phyloP scores from a whole-genome alignment of 2,329 filamentous ascomycete species.

The Microthyrium microscopicum region DNA sequence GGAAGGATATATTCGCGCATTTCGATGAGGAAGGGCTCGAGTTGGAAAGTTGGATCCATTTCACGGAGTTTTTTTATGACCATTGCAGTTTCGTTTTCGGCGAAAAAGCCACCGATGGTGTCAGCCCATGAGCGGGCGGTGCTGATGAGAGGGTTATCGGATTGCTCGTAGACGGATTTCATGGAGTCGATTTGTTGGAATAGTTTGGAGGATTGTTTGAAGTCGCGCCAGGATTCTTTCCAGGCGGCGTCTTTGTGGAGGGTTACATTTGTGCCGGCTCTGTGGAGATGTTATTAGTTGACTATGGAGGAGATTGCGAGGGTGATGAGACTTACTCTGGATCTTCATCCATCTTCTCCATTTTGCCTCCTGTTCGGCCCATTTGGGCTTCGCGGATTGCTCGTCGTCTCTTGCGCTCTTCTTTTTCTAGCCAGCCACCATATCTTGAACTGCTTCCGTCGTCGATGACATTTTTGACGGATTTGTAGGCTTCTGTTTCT shows the following conservation, averaged over 20 bases:
- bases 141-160: slow-evolving; percentile 86
- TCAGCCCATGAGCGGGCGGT: slow-evolving; percentile 92
- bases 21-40: slow-evolving; percentile 87
- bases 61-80: slow-evolving; percentile 96
- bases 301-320: slow-evolving; percentile 9
- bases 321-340: slow-evolving; percentile 52
- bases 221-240: slow-evolving; percentile 97
- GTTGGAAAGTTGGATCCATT: slow-evolving; percentile 88
- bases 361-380: slow-evolving; percentile 30
- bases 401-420: slow-evolving; percentile 69
- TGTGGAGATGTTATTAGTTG: slow-evolving; percentile 24
- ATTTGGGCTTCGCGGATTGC: slow-evolving; percentile 51
- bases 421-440: slow-evolving; percentile 92
- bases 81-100: slow-evolving; percentile 92
- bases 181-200: slow-evolving; percentile 79
- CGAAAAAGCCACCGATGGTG: slow-evolving; percentile 85
- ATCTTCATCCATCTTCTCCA: slow-evolving; percentile 51
- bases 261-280: slow-evolving; percentile 85
- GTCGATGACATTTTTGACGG: slow-evolving; percentile 86
- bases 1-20: slow-evolving; percentile 96
- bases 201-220: slow-evolving; percentile 75
- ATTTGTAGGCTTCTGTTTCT: slow-evolving; percentile 86
- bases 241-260: slow-evolving; percentile 93
- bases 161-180: slow-evolving; percentile 82
- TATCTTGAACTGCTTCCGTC: slow-evolving; percentile 93